Evolutionary conservation across 306 rosid genomes (phyloP).

Genomic region (Pyrus betulifolia): DNA sequence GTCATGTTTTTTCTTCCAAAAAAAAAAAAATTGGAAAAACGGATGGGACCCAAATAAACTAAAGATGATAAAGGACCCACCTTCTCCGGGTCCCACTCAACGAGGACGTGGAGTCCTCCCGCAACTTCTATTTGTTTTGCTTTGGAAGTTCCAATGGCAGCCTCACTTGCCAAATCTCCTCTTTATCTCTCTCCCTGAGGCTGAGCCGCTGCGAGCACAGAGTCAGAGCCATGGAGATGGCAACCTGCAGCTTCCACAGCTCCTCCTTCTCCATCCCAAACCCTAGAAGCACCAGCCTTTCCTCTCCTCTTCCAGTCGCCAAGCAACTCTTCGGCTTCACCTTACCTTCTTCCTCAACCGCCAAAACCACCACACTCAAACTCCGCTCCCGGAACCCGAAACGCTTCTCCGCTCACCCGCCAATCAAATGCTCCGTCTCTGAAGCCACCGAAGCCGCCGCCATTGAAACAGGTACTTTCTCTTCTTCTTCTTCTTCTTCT

Average conservation of each 20-base stretch:
- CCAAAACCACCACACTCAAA: conserved; percentile 27
- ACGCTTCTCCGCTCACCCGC: background rate
- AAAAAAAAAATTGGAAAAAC: too few species aligned
- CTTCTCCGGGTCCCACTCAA: background rate
- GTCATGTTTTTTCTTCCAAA: too few species aligned
- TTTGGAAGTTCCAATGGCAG: background rate
- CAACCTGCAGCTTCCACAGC: conserved; percentile 25
- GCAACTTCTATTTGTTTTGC: background rate
- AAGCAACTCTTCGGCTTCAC: conserved; percentile 33
- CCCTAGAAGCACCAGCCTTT: conserved; percentile 16
- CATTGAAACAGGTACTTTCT: conserved; percentile 26
- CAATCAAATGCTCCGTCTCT: conserved; percentile 72
- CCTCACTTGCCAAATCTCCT: conserved; percentile 49
- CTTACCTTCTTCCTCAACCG: conserved; percentile 27
- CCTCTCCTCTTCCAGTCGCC: conserved; percentile 27
- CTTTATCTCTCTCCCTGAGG: conserved; percentile 14
- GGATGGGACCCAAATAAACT: too few species aligned
- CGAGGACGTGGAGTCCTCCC: conserved; percentile 24
- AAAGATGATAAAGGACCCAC: background rate
- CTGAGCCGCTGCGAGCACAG: conserved; percentile 14
- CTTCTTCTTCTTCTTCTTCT: background rate
- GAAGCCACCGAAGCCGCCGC: conserved; percentile 53
- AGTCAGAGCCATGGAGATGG: conserved; percentile 46
- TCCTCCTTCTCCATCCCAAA: conserved; percentile 18
- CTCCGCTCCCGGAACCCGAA: conserved; percentile 18